Conservation (phyloP, 2,329 filamentous ascomycete genomes). For the Aureobasidium sp. region DNA sequence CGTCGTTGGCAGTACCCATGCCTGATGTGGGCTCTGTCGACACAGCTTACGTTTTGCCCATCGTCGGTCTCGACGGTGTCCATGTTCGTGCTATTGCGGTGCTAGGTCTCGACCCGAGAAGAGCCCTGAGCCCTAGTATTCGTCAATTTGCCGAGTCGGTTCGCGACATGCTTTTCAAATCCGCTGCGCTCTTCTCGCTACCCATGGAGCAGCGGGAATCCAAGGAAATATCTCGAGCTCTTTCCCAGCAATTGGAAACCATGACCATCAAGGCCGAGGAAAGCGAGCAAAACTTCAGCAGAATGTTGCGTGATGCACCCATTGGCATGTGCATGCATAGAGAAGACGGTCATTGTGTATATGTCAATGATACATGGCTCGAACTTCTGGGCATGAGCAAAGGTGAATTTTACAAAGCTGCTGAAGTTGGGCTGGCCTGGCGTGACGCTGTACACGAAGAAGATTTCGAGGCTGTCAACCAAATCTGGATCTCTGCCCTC, state of each 20-base stretch:
- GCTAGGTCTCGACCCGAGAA: conserved; percentile 30
- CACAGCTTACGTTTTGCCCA: conserved; percentile 8
- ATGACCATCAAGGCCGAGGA: conserved; percentile 24
- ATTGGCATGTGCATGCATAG: conserved; percentile 26
- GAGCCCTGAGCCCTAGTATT: conserved; percentile 30
- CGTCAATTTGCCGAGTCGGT: conserved; percentile 29
- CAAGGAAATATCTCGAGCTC: conserved; percentile 28
- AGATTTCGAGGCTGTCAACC: not conserved
- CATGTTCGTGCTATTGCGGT: conserved; percentile 31
- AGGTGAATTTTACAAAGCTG: conserved; percentile 12
- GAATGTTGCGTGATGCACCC: conserved; percentile 31
- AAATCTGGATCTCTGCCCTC: not conserved
- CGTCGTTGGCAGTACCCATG: not conserved
- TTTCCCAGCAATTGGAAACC: conserved; percentile 26
- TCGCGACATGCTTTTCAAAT: conserved; percentile 29
- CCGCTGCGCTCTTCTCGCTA: conserved; percentile 27
- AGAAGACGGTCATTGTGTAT: conserved; percentile 25
- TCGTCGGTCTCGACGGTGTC: conserved; percentile 23
- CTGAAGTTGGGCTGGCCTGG: conserved; percentile 18
- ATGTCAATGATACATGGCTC: conserved; percentile 33
- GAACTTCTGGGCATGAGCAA: conserved; percentile 25
- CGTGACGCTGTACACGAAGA: not conserved
- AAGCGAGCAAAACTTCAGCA: conserved; percentile 31
- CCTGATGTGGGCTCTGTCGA: not conserved
- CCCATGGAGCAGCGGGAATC: conserved; percentile 12